Percentiles rank a stretch among this genome's conserved stretches.
These are phyloP conservation scores for Pestalotiopsis sp. DNA, from an alignment of 2,329 filamentous ascomycete genomes.

Conservation along the genomic window DNA sequence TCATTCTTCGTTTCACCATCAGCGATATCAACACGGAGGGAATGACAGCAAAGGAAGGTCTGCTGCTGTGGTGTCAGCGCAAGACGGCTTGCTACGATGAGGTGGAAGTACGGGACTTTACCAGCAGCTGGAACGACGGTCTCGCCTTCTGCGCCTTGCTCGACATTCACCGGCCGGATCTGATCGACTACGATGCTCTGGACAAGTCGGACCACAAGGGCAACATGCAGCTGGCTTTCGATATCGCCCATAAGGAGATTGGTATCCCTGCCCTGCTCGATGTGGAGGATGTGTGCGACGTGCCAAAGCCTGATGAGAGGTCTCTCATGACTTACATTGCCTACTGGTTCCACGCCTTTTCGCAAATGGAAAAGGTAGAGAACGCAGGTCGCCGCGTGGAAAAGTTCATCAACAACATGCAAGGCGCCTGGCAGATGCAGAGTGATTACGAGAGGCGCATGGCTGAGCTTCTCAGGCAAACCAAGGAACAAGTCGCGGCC, in stretches of 20 bases:
- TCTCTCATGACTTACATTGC: slow-evolving; percentile 99
- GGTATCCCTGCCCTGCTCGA: slow-evolving; percentile 95
- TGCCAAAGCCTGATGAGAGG: slow-evolving; percentile 92
- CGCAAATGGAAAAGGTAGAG: slow-evolving; percentile 97
- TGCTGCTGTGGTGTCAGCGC: slow-evolving; percentile 95
- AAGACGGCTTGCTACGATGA: slow-evolving; percentile 99
- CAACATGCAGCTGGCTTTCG: slow-evolving; percentile 98
- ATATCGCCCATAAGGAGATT: slow-evolving; percentile 94
- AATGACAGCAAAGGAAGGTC: slow-evolving; percentile 94
- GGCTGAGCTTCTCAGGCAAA: slow-evolving; percentile 76
- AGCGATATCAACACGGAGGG: slow-evolving; percentile 98
- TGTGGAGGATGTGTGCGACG: slow-evolving; percentile 97
- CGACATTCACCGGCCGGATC: slow-evolving; percentile 94
- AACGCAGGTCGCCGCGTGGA: slow-evolving; percentile 95
- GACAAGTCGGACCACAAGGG: slow-evolving; percentile 93
- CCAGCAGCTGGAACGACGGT: slow-evolving; percentile 94
- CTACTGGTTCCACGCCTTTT: slow-evolving; percentile 99
- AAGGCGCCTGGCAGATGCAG: slow-evolving; percentile 99
- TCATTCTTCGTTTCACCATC: slow-evolving; percentile 97
- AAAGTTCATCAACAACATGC: slow-evolving; percentile 99
- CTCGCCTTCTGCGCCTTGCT: slow-evolving; percentile 94
- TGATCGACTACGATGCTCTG: slow-evolving; percentile 94
- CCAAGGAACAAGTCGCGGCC: slow-evolving; percentile 70
- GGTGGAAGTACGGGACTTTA: slow-evolving; percentile 94
- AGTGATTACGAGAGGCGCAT: slow-evolving; percentile 92